These are phyloP conservation scores for Mycena sp. DNA, from an alignment of 1,284 basidiomycete species.

Conservation along the genomic window DNA sequence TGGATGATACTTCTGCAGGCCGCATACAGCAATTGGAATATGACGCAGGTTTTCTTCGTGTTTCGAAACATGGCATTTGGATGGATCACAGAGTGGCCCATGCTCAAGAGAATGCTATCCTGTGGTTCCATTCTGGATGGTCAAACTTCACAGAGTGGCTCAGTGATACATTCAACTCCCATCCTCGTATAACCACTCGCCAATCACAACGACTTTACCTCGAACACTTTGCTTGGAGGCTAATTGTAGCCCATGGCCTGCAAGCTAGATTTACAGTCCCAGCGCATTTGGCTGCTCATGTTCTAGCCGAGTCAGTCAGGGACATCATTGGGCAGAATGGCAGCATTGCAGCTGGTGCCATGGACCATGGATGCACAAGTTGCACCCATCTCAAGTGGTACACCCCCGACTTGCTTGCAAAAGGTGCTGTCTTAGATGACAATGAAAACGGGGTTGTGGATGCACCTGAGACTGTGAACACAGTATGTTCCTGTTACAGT, in stretches of 20 bases:
- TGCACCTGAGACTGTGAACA: too few relatives aligned
- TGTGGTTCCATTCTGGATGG: conserved; percentile 16
- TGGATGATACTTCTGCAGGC: not conserved
- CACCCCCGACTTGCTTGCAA: too few relatives aligned
- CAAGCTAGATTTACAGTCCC: conserved; percentile 1
- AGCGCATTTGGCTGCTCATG: conserved; percentile 8
- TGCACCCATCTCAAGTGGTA: too few relatives aligned
- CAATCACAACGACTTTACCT: conserved; percentile 20
- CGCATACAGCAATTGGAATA: conserved; percentile 13
- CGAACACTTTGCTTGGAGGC: conserved; percentile 15
- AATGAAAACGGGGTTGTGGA: too few relatives aligned
- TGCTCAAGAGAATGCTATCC: conserved; percentile 15
- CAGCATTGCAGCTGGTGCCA: not conserved
- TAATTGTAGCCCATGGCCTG: not conserved
- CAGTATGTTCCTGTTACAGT: too few relatives aligned
- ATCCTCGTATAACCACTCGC: conserved; percentile 3
- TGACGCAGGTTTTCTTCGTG: conserved; percentile 5
- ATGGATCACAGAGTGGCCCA: conserved; percentile 7
- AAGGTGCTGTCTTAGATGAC: too few relatives aligned
- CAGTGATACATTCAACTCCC: conserved; percentile 1
- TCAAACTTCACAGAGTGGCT: conserved; percentile 18
- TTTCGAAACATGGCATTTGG: conserved; percentile 22
- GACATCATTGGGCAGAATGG: conserved; percentile 8
- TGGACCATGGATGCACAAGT: too few relatives aligned
- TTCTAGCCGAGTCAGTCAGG: not conserved